Evolutionary conservation across 805 yeast species (phyloP).

Genomic region (Naumovozyma baii): DNA sequence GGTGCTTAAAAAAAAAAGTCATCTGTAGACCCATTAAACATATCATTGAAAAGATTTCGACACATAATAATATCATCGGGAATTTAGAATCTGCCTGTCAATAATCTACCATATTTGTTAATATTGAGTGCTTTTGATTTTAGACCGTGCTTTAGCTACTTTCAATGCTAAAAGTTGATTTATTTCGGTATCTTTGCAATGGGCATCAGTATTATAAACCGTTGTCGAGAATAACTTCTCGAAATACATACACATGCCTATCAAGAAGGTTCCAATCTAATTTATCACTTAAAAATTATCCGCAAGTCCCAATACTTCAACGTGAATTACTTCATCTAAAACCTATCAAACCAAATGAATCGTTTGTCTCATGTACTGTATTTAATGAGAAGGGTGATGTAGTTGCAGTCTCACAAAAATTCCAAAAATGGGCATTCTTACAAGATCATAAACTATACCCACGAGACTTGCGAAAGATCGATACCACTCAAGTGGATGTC

Average conservation of each 20-base stretch:
- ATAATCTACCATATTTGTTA: too few relatives aligned
- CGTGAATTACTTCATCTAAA: slow-evolving; percentile 20
- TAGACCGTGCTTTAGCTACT: too few relatives aligned
- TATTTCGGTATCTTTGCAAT: background rate
- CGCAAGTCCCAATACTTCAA: background rate
- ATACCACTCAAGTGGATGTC: slow-evolving; percentile 61
- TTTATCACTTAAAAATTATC: background rate
- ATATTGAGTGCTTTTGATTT: too few relatives aligned
- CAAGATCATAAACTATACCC: slow-evolving; percentile 70
- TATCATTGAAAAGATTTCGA: too few relatives aligned
- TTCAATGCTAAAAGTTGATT: background rate
- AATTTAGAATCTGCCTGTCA: too few relatives aligned
- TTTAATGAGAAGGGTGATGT: slow-evolving; percentile 69
- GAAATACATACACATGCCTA: background rate
- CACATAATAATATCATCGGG: too few relatives aligned
- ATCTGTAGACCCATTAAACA: too few relatives aligned
- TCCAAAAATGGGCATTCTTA: slow-evolving; percentile 67
- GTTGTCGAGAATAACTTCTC: slow-evolving; percentile 1
- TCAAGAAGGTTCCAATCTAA: background rate
- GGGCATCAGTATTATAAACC: background rate
- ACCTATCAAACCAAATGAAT: slow-evolving; percentile 36
- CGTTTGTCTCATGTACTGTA: slow-evolving; percentile 64
- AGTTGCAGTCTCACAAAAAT: slow-evolving; percentile 66
- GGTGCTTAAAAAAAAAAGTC: too few relatives aligned
- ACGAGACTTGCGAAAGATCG: slow-evolving; percentile 78